Conservation (phyloP, 139 green algal species). For the Chlamydomonas schloesseri region DNA sequence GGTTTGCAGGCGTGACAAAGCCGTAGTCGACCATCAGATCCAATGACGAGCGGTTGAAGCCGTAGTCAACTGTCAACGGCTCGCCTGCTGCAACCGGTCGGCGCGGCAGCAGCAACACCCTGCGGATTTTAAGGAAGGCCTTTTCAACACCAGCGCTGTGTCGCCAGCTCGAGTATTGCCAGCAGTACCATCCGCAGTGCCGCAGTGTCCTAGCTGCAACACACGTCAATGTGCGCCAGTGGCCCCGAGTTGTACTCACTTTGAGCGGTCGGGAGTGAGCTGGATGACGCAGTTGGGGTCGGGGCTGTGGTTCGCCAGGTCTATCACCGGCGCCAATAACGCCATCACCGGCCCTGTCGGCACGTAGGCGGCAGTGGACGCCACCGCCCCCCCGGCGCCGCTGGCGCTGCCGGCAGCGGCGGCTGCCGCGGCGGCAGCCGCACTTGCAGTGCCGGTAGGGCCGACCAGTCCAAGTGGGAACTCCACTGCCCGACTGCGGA, state of each 20-base stretch:
- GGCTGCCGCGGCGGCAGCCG: neutral
- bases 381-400: too few species aligned
- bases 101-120: conserved; percentile 29
- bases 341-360: neutral
- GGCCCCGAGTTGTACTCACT: neutral
- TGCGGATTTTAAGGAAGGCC: neutral
- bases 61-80: conserved; percentile 46
- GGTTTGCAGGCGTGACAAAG: conserved; percentile 17
- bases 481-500: conserved; percentile 33
- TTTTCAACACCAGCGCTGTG: neutral
- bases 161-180: too few species aligned
- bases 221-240: too few species aligned
- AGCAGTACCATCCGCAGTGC: too few species aligned
- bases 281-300: conserved; percentile 29
- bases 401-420: too few species aligned
- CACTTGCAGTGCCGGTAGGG: neutral
- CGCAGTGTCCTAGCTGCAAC: too few species aligned
- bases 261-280: conserved; percentile 24
- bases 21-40: conserved; percentile 44
- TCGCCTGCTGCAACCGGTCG: conserved; percentile 4
- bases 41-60: conserved; percentile 18
- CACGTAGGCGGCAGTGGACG: neutral
- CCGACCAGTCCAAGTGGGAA: neutral
- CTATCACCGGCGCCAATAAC: conserved; percentile 16
- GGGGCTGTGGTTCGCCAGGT: conserved; percentile 31